Evolutionary conservation across 2,329 filamentous ascomycete species (phyloP), one percentile per base, ranked within the genome.

Genomic region (Raffaelea deltoideospora): DNA sequence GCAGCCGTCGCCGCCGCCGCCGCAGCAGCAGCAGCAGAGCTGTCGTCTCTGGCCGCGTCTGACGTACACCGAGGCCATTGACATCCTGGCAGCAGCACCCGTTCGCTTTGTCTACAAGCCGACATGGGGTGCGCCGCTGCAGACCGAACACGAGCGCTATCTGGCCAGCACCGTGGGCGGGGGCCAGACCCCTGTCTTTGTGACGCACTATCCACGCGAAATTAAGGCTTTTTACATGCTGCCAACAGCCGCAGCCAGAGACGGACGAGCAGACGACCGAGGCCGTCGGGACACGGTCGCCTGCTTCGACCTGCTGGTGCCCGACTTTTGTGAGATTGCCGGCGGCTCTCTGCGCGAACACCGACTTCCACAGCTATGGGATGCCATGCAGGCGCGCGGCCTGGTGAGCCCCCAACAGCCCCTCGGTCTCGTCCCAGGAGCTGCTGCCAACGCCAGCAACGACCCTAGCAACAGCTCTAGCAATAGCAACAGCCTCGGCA

Each of bases 41-140:
- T n/a, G n/a, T n/a, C n/a, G n/a, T n/a, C n/a, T n/a, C n/a, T 98
- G 87, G 86, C 78, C 80, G 23, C 76, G 82, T 35, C 75, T 96
- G 42, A 85, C 81, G 4, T 98, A 95, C 55, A 71, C 72, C 1
- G 65, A 85, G 33, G 87, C 87, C 4, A 76, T 96, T 42, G 57
- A 74, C 30, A 54, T 73, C 22, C 68, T 98, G 21, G 76, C 49
- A 55, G 68, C 21, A 71, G 79, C 14, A 61, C 68, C 31, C 53
- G 37, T 30, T 4, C 63, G 23, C 7, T 95, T 96, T 49, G 63
- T 73, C 34, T 72, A 79, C 52, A 58, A 63, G 33, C 83, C 85
- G 4, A 24, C 21, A 3, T 90, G 85, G 76, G 72, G 76, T 24
- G 61, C 65, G 21, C 82, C 82, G 17, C 67, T 98, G 22, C 83